phyloP scores from a whole-genome alignment of 768 basidiomycete species.

The Gymnopilus dilepis region DNA sequence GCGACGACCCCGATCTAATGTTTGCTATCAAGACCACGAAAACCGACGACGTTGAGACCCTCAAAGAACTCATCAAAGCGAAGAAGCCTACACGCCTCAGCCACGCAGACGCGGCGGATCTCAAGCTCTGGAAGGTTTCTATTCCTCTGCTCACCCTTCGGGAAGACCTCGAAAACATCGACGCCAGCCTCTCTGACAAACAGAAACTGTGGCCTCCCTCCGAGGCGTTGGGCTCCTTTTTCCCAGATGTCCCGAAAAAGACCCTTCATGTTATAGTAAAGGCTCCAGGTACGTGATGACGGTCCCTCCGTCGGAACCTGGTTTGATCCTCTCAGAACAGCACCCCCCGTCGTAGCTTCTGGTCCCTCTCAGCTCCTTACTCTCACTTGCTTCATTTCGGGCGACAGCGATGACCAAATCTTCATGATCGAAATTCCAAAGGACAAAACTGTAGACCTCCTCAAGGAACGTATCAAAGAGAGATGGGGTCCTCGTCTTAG shows the following conservation, averaged over 20 bases:
- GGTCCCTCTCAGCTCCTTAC: no score
- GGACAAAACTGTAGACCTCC: conserved; percentile 17
- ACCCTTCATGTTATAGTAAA: conserved; percentile 15
- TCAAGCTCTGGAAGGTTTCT: conserved; percentile 22
- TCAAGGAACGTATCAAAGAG: conserved; percentile 28
- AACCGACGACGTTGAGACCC: conserved; percentile 18
- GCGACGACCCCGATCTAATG: conserved; percentile 13
- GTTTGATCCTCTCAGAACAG: no score
- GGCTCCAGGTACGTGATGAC: conserved; percentile 18
- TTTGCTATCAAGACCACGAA: conserved; percentile 25
- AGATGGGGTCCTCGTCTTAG: conserved; percentile 11
- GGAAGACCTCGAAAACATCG: not conserved
- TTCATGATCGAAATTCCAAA: conserved; percentile 25
- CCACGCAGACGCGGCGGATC: conserved; percentile 15
- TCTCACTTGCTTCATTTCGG: conserved; percentile 22
- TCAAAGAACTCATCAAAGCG: conserved; percentile 24
- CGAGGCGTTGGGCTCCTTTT: conserved; percentile 8
- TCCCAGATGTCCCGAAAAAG: conserved; percentile 5
- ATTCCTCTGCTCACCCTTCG: conserved; percentile 1
- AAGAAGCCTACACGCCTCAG: conserved; percentile 9
- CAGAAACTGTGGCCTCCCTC: conserved; percentile 1
- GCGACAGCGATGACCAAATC: conserved; percentile 10
- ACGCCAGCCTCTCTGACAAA: not conserved
- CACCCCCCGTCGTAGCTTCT: no score
- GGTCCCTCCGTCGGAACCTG: no score